Conservation (phyloP, 2,329 filamentous ascomycete species). For the Fusarium udum region DNA sequence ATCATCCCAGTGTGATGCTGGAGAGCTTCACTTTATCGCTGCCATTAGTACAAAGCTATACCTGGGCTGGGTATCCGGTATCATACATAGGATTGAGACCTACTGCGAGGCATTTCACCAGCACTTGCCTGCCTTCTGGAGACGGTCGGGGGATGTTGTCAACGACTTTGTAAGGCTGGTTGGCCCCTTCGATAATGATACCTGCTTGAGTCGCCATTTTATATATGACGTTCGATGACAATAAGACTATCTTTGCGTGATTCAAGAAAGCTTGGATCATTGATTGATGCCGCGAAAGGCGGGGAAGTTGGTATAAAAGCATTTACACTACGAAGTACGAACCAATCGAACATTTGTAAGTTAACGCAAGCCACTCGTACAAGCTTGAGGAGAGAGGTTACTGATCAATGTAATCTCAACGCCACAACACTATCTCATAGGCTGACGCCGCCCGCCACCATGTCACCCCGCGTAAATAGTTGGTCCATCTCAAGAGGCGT, state of each 20-base stretch:
- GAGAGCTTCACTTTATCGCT: constrained; percentile 42
- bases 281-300: background rate
- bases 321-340: background rate
- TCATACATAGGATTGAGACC: constrained; percentile 51
- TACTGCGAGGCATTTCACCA: constrained; percentile 50
- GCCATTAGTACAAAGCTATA: background rate
- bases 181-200: constrained; percentile 27
- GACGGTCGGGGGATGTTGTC: constrained; percentile 36
- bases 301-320: background rate
- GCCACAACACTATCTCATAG: background rate
- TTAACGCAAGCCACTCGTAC: background rate
- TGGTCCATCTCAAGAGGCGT: background rate
- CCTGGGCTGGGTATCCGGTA: fast-evolving
- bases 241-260: fast-evolving
- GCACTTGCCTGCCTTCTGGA: constrained; percentile 46
- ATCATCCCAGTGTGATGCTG: constrained; percentile 49
- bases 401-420: background rate
- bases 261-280: background rate
- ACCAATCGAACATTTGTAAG: too few relatives aligned
- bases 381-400: background rate
- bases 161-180: constrained; percentile 36
- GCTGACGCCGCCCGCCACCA: background rate
- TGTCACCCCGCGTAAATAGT: background rate
- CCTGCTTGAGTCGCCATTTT: constrained; percentile 35
- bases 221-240: too few relatives aligned